These are phyloP conservation scores for Penicillium sp. DNA, from an alignment of 2,329 filamentous ascomycete genomes.

Conservation along the genomic window DNA sequence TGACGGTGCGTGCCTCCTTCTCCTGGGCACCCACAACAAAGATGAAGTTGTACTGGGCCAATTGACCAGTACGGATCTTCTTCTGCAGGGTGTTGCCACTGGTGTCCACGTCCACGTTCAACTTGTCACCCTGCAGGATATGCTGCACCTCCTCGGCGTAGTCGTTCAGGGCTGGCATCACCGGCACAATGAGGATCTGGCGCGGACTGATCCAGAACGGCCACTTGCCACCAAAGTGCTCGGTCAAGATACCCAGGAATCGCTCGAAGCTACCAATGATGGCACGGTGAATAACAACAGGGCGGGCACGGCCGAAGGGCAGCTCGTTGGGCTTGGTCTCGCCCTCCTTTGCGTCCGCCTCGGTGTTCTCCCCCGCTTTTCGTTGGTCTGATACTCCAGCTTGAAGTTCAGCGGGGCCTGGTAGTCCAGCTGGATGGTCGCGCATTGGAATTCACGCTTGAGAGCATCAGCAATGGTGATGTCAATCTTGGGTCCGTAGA, in stretches of 20 bases:
- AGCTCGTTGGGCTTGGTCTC: slow-evolving; percentile 41
- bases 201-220: slow-evolving; percentile 54
- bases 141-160: slow-evolving; percentile 50
- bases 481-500: slow-evolving; percentile 98
- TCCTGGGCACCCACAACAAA: slow-evolving; percentile 64
- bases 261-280: slow-evolving; percentile 53
- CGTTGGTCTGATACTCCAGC: slow-evolving; percentile 78
- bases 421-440: slow-evolving; percentile 93
- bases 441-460: slow-evolving; percentile 80
- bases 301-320: slow-evolving; percentile 47
- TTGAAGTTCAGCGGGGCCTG: slow-evolving; percentile 82
- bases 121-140: slow-evolving; percentile 46
- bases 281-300: slow-evolving; percentile 53
- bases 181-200: slow-evolving; percentile 51
- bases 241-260: slow-evolving; percentile 52
- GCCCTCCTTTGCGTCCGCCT: slow-evolving; percentile 37
- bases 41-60: slow-evolving; percentile 53
- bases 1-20: slow-evolving; percentile 58
- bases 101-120: slow-evolving; percentile 50
- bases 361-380: slow-evolving; percentile 53
- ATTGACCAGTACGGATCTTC: slow-evolving; percentile 52
- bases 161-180: slow-evolving; percentile 51
- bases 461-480: slow-evolving; percentile 90
- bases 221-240: slow-evolving; percentile 55
- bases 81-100: slow-evolving; percentile 53